These are phyloP conservation scores for Globisporangium splendens DNA, from an alignment of 352 stramenopile genomes.

Conservation along the genomic window DNA sequence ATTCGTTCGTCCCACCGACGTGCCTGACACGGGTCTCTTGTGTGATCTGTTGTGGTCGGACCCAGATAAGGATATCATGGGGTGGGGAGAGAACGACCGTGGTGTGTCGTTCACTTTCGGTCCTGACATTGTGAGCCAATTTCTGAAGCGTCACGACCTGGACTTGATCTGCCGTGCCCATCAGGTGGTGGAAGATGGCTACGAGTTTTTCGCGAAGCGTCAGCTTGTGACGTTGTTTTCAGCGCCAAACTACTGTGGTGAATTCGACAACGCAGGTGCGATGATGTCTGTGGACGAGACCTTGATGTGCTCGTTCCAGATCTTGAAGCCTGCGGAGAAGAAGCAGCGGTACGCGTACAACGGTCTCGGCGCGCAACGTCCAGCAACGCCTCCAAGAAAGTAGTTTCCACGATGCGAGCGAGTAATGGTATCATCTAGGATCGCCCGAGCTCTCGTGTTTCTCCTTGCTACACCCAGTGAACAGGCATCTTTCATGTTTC, in stretches of 20 bases:
- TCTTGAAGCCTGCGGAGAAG: neutral
- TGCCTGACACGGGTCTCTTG: slow-evolving; percentile 93
- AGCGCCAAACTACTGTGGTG: slow-evolving; percentile 99
- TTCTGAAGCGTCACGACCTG: slow-evolving; percentile 96
- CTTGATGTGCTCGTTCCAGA: slow-evolving; percentile 59
- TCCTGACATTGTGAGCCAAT: slow-evolving; percentile 97
- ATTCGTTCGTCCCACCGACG: slow-evolving; percentile 89
- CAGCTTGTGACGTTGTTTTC: slow-evolving; percentile 99
- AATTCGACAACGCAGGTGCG: slow-evolving; percentile 99
- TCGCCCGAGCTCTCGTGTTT: neutral
- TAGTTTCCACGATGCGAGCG: slow-evolving; percentile 11
- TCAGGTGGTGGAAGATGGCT: slow-evolving; percentile 96
- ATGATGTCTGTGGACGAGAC: slow-evolving; percentile 72
- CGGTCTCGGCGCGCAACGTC: slow-evolving; percentile 51
- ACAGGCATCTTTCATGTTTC: no score
- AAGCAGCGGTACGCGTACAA: slow-evolving; percentile 79
- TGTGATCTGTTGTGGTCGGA: slow-evolving; percentile 99
- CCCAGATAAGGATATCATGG: slow-evolving; percentile 98
- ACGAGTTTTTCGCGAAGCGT: slow-evolving; percentile 99
- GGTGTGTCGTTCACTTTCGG: slow-evolving; percentile 98
- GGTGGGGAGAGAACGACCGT: slow-evolving; percentile 98
- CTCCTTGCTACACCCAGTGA: neutral
- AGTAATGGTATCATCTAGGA: no score
- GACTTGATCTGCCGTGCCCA: slow-evolving; percentile 97
- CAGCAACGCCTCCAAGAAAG: slow-evolving; percentile 56